Conservation (phyloP, 2,329 filamentous ascomycete species). For the Beauveria sp. region DNA sequence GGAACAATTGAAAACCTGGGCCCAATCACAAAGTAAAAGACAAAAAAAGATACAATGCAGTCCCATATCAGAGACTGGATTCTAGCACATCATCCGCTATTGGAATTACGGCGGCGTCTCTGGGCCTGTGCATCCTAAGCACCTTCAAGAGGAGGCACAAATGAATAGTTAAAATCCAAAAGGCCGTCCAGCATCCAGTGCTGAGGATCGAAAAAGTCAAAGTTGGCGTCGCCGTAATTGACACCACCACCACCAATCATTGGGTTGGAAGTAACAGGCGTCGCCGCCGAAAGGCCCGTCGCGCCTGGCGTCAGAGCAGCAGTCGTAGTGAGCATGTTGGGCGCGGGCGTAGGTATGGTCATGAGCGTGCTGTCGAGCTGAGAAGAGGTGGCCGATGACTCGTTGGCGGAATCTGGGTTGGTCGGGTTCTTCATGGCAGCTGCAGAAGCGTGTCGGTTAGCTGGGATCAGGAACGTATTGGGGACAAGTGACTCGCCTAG, state of each 20-base stretch:
- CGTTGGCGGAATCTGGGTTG: conserved; percentile 70
- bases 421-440: conserved; percentile 76
- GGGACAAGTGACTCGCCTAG: conserved; percentile 18
- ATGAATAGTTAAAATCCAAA: conserved; percentile 69
- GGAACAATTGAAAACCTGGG: neutral
- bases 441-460: conserved; percentile 3
- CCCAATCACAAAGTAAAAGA: neutral
- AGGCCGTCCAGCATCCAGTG: conserved; percentile 90
- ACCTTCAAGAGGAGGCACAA: conserved; percentile 47
- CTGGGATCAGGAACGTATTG: conserved; percentile 11
- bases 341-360: conserved; percentile 30
- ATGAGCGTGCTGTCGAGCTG: conserved; percentile 55
- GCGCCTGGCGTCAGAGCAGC: conserved; percentile 46
- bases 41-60: neutral
- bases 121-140: conserved; percentile 26
- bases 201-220: conserved; percentile 86
- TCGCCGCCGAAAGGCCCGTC: conserved; percentile 33
- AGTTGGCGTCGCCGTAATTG: conserved; percentile 60
- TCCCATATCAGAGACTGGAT: neutral
- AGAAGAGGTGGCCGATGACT: conserved; percentile 62
- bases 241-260: conserved; percentile 41
- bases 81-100: neutral
- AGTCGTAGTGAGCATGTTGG: conserved; percentile 40
- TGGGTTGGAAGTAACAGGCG: conserved; percentile 32
- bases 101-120: neutral